phyloP scores from a whole-genome alignment of 2,329 filamentous ascomycete genomes.

The Allantophomopsis cytisporea region DNA sequence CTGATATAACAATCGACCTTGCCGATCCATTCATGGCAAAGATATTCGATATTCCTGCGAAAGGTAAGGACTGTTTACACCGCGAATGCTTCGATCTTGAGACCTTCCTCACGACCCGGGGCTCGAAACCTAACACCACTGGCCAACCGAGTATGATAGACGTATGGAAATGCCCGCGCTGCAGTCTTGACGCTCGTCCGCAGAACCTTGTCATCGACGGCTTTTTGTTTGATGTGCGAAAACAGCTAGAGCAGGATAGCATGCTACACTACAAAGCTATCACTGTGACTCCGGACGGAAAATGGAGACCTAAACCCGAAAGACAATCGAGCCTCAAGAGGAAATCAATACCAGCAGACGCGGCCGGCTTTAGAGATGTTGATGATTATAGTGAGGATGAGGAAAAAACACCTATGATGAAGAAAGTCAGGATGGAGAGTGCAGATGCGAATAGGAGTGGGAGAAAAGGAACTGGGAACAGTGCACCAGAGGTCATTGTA shows the following conservation, averaged over 20 bases:
- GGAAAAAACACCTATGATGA: too few relatives aligned
- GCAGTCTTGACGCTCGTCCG: constrained; percentile 64
- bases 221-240: constrained; percentile 53
- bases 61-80: constrained; percentile 58
- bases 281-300: constrained; percentile 46
- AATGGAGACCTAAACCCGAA: constrained; percentile 42
- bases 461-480: too few relatives aligned
- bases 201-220: constrained; percentile 56
- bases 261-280: constrained; percentile 44
- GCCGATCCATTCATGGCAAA: constrained; percentile 51
- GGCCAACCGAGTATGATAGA: constrained; percentile 45
- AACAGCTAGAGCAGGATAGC: constrained; percentile 33
- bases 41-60: constrained; percentile 59
- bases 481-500: too few relatives aligned
- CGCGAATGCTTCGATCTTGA: constrained; percentile 83
- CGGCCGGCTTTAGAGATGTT: too few relatives aligned
- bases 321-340: constrained; percentile 6
- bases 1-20: constrained; percentile 46
- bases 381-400: constrained; percentile 9
- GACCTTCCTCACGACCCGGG: constrained; percentile 61
- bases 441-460: too few relatives aligned
- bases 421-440: too few relatives aligned
- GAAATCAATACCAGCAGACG: constrained; percentile 5
- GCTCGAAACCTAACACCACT: constrained; percentile 26
- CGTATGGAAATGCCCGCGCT: constrained; percentile 81